Evolutionary conservation across 768 basidiomycete genomes (phyloP), one percentile per base, ranked within the genome.

Genomic region (Leccinum imitatum): DNA sequence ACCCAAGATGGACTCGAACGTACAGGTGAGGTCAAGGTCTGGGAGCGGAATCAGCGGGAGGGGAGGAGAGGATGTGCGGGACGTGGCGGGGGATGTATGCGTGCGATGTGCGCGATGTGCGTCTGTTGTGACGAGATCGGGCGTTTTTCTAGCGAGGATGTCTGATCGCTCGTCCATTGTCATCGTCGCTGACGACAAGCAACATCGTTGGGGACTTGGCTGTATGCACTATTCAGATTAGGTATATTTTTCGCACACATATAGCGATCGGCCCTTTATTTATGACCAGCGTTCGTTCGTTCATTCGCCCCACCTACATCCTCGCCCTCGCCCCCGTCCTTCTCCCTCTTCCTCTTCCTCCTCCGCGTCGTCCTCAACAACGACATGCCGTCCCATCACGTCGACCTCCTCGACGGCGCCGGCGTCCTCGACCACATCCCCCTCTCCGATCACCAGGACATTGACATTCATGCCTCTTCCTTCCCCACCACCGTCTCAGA

Each of bases 41-140:
- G 77, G 58, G 19, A 72, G 67, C 54, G 84, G 85, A 62, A 87
- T 85, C 62, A 84, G 80, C 61, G 85, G 84, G 56, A 79, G 71
- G 23, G 70, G 57, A 56, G 75, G 76, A 59, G 74, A 75, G 58
- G 75, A 66, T 0, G 73, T 63, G 59, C 68, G 73, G 60, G 64
- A 61, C 35, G 66, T 50, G 57, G 54, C 21, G 21, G 21, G 3
- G 47, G 58, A 48, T 31, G 53, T 30, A 58, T 56, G 59, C 57
- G 46, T 6, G 67, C 63, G 25, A 17, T 53, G 67, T 70, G 72
- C 70, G 73, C 60, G 52, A 41, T n/a, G 31, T 6, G 6, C 11
- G 39, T 59, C 59, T 47, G 13, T 27, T 6, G 58, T 47, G 55
- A 51, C 50, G 60, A 17, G 63, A 58, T 59, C 72, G 66, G 60